Conservation (phyloP, 257 asterid species). For the Nyctanthes arbortristis region DNA sequence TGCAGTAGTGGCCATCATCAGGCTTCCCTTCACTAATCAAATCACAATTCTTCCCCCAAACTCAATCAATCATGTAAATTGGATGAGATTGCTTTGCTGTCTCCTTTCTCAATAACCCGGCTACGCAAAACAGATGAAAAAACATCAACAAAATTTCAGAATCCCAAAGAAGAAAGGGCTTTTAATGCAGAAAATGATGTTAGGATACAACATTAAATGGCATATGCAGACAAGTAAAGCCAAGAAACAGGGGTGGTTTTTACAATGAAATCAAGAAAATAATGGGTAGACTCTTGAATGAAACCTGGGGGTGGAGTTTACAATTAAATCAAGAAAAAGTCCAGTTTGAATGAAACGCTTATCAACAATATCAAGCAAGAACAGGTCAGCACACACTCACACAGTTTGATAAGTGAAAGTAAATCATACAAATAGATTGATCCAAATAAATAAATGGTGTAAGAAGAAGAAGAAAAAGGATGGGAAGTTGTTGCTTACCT, state of each 20-base stretch:
- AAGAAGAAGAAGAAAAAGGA: background rate
- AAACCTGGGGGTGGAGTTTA: background rate
- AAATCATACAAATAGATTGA: too few species aligned
- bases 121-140: background rate
- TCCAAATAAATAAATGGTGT: too few species aligned
- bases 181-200: too few species aligned
- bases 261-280: background rate
- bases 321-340: background rate
- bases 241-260: background rate
- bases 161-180: too few species aligned
- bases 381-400: background rate
- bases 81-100: background rate
- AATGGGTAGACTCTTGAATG: too few species aligned
- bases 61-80: constrained; percentile 2
- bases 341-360: background rate
- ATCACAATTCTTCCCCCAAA: background rate
- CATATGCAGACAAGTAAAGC: too few species aligned
- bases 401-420: background rate
- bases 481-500: background rate
- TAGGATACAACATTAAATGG: too few species aligned
- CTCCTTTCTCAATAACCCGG: background rate
- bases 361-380: background rate
- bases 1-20: constrained; percentile 76
- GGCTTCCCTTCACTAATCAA: constrained; percentile 1
- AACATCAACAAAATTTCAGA: background rate